These are phyloP conservation scores for Cystobasidium sp. DNA, from an alignment of 1,284 basidiomycete genomes.

Conservation along the genomic window DNA sequence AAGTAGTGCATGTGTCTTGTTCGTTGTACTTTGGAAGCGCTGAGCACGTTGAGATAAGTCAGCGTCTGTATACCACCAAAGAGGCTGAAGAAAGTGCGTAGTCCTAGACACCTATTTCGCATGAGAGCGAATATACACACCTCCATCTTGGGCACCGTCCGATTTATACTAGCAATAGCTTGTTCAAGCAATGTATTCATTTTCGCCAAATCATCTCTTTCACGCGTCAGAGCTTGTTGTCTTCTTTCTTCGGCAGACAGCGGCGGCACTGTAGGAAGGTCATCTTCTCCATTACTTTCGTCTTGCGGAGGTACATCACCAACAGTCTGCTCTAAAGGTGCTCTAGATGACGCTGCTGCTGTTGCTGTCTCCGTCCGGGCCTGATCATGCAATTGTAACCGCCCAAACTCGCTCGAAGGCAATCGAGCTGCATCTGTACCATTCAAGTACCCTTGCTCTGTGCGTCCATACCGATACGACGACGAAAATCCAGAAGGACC, in stretches of 20 bases:
- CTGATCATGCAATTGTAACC: background rate
- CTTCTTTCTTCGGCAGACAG: conserved; percentile 34
- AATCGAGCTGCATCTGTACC: conserved; percentile 5
- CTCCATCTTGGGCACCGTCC: conserved; percentile 31
- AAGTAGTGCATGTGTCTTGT: conserved; percentile 51
- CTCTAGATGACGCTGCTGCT: background rate
- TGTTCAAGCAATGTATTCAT: conserved; percentile 42
- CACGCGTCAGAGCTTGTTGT: conserved; percentile 23
- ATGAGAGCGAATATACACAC: background rate
- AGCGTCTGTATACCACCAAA: background rate
- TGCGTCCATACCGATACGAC: background rate
- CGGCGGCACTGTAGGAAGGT: conserved; percentile 11
- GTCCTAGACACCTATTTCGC: background rate
- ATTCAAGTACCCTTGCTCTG: background rate
- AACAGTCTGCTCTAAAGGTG: background rate
- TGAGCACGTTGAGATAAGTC: background rate
- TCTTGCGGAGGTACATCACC: background rate
- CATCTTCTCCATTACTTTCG: background rate
- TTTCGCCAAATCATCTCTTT: conserved; percentile 40
- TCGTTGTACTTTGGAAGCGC: conserved; percentile 45
- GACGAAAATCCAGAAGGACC: background rate
- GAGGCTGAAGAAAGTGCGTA: background rate
- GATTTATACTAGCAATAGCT: conserved; percentile 30
- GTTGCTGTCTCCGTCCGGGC: background rate
- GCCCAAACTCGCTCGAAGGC: background rate